phyloP scores from a whole-genome alignment of 2,329 filamentous ascomycete species.

The Aspergillus ustus region DNA sequence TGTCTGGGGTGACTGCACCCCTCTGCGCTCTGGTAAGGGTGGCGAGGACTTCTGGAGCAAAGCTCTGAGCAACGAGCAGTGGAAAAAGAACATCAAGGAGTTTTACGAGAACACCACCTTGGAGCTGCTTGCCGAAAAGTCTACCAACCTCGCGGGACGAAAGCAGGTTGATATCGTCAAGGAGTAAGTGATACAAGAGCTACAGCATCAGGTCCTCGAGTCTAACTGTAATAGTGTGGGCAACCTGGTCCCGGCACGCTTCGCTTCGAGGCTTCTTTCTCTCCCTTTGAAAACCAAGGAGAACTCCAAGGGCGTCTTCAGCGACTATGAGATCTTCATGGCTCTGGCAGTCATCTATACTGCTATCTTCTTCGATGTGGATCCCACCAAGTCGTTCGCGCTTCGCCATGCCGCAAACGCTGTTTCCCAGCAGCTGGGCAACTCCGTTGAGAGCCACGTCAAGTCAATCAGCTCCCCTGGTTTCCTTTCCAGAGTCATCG shows the following conservation, averaged over 20 bases:
- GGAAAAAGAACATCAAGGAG: constrained; percentile 64
- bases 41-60: constrained; percentile 62
- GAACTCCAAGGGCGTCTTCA: constrained; percentile 57
- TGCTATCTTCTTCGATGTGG: constrained; percentile 68
- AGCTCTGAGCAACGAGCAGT: constrained; percentile 65
- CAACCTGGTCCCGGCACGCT: constrained; percentile 60
- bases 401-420: constrained; percentile 63
- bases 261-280: constrained; percentile 59
- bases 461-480: constrained; percentile 63
- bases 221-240: constrained; percentile 44
- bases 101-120: constrained; percentile 70
- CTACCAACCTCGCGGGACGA: constrained; percentile 64
- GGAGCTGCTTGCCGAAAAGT: constrained; percentile 67
- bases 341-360: constrained; percentile 69
- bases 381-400: constrained; percentile 69
- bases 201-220: constrained; percentile 13
- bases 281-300: constrained; percentile 60
- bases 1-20: constrained; percentile 67
- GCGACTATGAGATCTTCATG: constrained; percentile 62
- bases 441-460: constrained; percentile 67
- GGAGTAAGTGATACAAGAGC: constrained; percentile 45
- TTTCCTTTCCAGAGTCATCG: constrained; percentile 58
- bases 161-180: constrained; percentile 72
- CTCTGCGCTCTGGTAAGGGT: constrained; percentile 65
- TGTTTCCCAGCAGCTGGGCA: constrained; percentile 63